phyloP scores from a whole-genome alignment of 2,329 filamentous ascomycete species.

The Penicillium sp. region DNA sequence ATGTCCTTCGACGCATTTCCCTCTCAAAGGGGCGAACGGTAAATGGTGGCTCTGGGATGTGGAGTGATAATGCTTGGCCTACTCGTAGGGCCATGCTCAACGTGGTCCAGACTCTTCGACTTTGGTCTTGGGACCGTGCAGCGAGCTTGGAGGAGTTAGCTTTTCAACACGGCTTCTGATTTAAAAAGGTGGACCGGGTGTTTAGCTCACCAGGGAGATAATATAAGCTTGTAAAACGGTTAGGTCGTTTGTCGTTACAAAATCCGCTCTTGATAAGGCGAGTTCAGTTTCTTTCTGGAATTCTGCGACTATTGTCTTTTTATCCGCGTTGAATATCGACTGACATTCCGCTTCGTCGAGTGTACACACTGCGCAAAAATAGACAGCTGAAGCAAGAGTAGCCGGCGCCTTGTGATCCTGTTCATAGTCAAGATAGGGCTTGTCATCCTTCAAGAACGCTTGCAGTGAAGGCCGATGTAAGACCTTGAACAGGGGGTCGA shows the following conservation, averaged over 20 bases:
- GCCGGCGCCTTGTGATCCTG: slow-evolving; percentile 25
- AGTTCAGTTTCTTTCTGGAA: slow-evolving; percentile 27
- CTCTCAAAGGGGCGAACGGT: slow-evolving; percentile 28
- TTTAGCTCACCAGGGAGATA: slow-evolving; percentile 27
- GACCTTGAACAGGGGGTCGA: slow-evolving; percentile 35
- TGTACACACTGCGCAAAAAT: slow-evolving; percentile 28
- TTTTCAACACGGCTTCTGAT: background rate
- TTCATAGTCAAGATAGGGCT: slow-evolving; percentile 32
- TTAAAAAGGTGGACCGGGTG: background rate
- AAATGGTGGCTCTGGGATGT: slow-evolving; percentile 30
- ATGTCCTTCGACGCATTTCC: slow-evolving; percentile 33
- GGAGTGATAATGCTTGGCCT: slow-evolving; percentile 32
- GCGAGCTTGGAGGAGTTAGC: slow-evolving; percentile 18
- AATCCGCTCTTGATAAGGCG: slow-evolving; percentile 27
- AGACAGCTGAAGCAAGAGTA: slow-evolving; percentile 27
- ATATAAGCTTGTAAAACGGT: slow-evolving; percentile 35
- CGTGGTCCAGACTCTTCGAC: slow-evolving; percentile 36
- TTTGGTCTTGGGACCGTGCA: slow-evolving; percentile 31
- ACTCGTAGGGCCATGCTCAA: slow-evolving; percentile 32
- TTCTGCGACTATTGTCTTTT: slow-evolving; percentile 18
- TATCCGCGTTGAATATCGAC: slow-evolving; percentile 19
- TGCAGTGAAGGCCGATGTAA: slow-evolving; percentile 30
- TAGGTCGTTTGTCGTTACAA: slow-evolving; percentile 32
- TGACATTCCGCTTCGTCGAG: slow-evolving; percentile 25
- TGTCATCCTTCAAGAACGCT: slow-evolving; percentile 24